Evolutionary conservation across 1,284 basidiomycete genomes (phyloP), one percentile per base, ranked within the genome.

Genomic region (Pyrrhoderma noxium): DNA sequence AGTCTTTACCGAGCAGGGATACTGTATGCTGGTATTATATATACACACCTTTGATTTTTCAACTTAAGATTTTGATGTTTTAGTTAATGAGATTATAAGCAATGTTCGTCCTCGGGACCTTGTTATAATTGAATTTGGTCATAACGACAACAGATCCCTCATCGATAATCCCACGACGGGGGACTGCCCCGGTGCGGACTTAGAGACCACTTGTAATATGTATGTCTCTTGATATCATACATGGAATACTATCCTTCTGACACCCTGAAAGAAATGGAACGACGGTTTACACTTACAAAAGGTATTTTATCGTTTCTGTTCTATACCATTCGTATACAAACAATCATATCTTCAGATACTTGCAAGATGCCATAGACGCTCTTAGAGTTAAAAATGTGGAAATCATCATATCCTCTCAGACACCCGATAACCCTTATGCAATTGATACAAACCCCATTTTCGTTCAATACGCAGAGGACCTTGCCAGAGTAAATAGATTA

Each of bases 351-450:
- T 46, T 22, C 53, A 58, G 44, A 57, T 65, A 64, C 50, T 56
- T 73, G 52, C 66, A 70, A 54, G 71, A 75, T 53, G 72, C 74
- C 1, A 65, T 70, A 39, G 67, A 63, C 25, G 51, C 68, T 16
- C 58, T 75, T 42, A 64, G 70, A 58, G 69, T 71, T 2, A 76
- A 75, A 60, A 75, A 73, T 14, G 73, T 68, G 23, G 70, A 67
- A 27, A 66, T 69, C 23, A 75, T 77, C 53, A 62, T 76, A 23
- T 72, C 71, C 16, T 69, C 70, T n/a, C 70, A 73, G 57, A 77
- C 75, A 3, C 74, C 75, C 2, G 62, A 70, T 57, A 72, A 77
- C 58, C 59, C 64, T 11, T 64, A 64, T 46, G 62, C 59, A 38
- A 59, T 60, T 23, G 69, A 73, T 38, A 59, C 47, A 11, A 56